Evolutionary conservation across 495 filamentous ascomycete species (phyloP), one percentile per base, ranked within the genome.

Genomic region (Xylaria flabelliformis): DNA sequence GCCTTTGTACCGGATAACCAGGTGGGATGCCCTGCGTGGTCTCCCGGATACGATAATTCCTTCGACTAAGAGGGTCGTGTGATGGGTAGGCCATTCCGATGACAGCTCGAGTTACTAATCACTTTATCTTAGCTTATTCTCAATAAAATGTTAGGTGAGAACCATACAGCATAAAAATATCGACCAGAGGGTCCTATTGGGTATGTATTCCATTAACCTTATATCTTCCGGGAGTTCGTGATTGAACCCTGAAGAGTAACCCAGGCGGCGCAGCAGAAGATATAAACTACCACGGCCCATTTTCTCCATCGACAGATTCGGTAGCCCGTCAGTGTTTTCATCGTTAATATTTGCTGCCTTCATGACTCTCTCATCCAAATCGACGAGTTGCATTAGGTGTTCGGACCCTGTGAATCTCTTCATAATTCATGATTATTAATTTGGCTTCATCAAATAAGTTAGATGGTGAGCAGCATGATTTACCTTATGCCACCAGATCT

Each of bases 151-250:
- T 15, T n/a, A 2, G 42, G 29, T 9, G 26, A 56, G 55, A n/a
- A 9, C 12, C 69, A 46, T 71, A 71, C 69, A 36, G 29, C 69
- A 71, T 34, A 65, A 12, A 62, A 71, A 71, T 15, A 71, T 64
- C 5, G 26, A 9, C 69, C 69, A 71, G 4, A 71, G 39, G 2
- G 17, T 29, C 48, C 61, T 44, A 42, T 46, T 65, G 2, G 69
- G 69, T 21, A 71, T 71, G 36, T 71, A 71, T 71, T 71, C 61
- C 44, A 71, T 21, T 4, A n/a, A 6, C 46, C 46, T 70, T 9
- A 13, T 13, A 13, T 39, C 36, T 8, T 39, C 6, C 7, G 36
- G 36, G 36, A 39, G 0, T 1, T 39, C 36, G 36, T 39, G 5
- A 39, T 39, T 39, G 6, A 39, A 39, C 8, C 7, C 36, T 39